Evolutionary conservation across 352 stramenopile species (phyloP).

Genomic region (Halophytophthora polymorphica): DNA sequence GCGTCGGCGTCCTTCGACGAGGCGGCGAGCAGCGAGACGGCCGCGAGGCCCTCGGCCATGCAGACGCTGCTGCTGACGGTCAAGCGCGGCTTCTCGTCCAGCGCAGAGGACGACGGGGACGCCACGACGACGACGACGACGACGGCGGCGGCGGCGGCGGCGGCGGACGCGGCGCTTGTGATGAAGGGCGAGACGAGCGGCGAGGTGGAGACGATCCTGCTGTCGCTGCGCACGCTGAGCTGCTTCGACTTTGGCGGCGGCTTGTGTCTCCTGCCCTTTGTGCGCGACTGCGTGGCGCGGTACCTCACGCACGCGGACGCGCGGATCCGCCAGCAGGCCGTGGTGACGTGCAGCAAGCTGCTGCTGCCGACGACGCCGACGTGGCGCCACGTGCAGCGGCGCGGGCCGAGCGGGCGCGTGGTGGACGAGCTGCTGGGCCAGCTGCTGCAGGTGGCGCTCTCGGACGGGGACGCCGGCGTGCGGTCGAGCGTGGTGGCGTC

Average conservation of each 20-base stretch:
- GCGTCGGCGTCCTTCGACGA: slow-evolving; percentile 22
- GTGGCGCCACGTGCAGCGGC: slow-evolving; percentile 70
- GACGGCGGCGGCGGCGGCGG: too few species aligned
- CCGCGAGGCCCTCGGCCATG: slow-evolving; percentile 51
- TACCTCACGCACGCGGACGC: slow-evolving; percentile 91
- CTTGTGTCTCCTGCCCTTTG: slow-evolving; percentile 95
- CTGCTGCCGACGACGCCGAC: slow-evolving; percentile 46
- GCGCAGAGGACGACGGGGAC: slow-evolving; percentile 26
- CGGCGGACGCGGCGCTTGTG: slow-evolving; percentile 28
- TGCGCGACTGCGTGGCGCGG: slow-evolving; percentile 90
- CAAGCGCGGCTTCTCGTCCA: slow-evolving; percentile 51
- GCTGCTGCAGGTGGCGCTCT: slow-evolving; percentile 91
- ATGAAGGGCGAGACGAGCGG: slow-evolving; percentile 79
- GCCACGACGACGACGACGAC: slow-evolving; percentile 8
- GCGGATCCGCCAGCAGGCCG: slow-evolving; percentile 89
- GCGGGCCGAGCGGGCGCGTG: slow-evolving; percentile 82
- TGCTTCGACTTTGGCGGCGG: slow-evolving; percentile 91
- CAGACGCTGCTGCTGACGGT: slow-evolving; percentile 74
- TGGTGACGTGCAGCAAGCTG: slow-evolving; percentile 79
- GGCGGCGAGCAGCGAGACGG: slow-evolving; percentile 23
- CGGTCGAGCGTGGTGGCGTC: slow-evolving; percentile 92
- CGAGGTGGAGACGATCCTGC: slow-evolving; percentile 76
- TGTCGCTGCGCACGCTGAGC: slow-evolving; percentile 92
- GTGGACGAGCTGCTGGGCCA: slow-evolving; percentile 93
- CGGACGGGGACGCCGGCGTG: slow-evolving; percentile 90